Percentiles rank a stretch among this genome's conserved stretches.
Evolutionary conservation across 148 eudicot species (phyloP).

Genomic region (Rhododendron griersonianum): DNA sequence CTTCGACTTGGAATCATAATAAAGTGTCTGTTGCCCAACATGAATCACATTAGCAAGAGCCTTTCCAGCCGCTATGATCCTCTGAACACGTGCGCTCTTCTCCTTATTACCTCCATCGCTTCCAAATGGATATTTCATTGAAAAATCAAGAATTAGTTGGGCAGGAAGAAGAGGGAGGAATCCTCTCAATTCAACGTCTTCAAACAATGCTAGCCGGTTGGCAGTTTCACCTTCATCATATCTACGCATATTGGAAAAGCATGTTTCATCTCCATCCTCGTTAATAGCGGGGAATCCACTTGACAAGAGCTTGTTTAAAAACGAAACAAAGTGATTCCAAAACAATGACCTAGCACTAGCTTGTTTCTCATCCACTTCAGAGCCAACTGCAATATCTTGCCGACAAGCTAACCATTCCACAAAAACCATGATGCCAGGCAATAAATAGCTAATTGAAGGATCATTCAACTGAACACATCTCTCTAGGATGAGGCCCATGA

Average conservation of each 20-base stretch:
- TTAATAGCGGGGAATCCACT: constrained; percentile 30
- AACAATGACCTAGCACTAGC: constrained; percentile 59
- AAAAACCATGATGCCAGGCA: constrained; percentile 82
- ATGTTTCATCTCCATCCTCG: constrained; percentile 57
- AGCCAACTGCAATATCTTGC: constrained; percentile 57
- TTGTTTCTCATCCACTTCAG: constrained; percentile 65
- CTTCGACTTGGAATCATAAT: constrained; percentile 53
- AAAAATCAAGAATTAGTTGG: constrained; percentile 80
- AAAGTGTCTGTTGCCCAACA: constrained; percentile 56
- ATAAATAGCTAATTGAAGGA: constrained; percentile 65
- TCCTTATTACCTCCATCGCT: constrained; percentile 55
- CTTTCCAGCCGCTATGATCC: constrained; percentile 90
- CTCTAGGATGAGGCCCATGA: constrained; percentile 71
- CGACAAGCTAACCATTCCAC: constrained; percentile 93
- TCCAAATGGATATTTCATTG: constrained; percentile 52
- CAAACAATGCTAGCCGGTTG: constrained; percentile 71
- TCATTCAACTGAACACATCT: constrained; percentile 66
- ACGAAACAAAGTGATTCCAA: constrained; percentile 62
- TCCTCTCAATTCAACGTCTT: constrained; percentile 92
- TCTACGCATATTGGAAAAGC: constrained; percentile 64
- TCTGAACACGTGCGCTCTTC: constrained; percentile 64
- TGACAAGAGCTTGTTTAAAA: constrained; percentile 63
- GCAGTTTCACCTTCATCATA: constrained; percentile 77
- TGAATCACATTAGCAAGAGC: constrained; percentile 56
- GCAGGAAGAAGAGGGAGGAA: constrained; percentile 85